Percentiles rank a stretch among this genome's conserved stretches.
Conservation (phyloP, 352 stramenopile species). For the Pythium sukuiense region DNA sequence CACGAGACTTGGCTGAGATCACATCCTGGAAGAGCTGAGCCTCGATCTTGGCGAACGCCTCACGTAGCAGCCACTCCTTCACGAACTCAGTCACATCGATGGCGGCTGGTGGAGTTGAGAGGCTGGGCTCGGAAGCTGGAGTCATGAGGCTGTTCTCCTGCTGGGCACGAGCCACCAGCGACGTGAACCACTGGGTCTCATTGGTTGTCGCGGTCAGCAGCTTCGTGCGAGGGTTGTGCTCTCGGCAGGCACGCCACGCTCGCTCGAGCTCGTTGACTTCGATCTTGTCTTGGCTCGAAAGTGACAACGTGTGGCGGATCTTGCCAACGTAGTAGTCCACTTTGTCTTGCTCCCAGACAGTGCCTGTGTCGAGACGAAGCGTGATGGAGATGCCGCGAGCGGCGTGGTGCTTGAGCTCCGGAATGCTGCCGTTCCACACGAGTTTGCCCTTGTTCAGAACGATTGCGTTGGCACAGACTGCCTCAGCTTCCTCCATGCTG, state of each 20-base stretch:
- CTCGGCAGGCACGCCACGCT: constrained; percentile 53
- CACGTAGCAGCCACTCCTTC: constrained; percentile 73
- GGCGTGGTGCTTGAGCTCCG: constrained; percentile 73
- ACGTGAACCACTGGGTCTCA: constrained; percentile 46
- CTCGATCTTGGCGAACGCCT: constrained; percentile 64
- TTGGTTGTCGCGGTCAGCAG: constrained; percentile 20
- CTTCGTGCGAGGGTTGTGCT: constrained; percentile 28
- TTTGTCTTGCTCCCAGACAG: constrained; percentile 42
- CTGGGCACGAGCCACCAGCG: constrained; percentile 43
- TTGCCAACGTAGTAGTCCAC: constrained; percentile 48
- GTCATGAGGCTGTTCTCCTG: constrained; percentile 19
- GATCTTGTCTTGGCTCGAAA: constrained; percentile 30
- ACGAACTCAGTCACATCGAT: constrained; percentile 67
- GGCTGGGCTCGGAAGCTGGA: neutral
- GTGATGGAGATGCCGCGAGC: constrained; percentile 70
- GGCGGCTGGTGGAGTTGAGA: neutral
- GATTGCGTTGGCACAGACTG: constrained; percentile 79
- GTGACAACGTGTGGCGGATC: constrained; percentile 34
- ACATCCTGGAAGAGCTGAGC: constrained; percentile 47
- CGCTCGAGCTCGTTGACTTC: constrained; percentile 41
- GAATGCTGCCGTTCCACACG: constrained; percentile 79
- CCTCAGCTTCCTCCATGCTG: constrained; percentile 85
- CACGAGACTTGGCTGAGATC: constrained; percentile 42
- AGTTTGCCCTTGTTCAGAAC: constrained; percentile 72
- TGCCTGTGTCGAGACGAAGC: constrained; percentile 48